Evolutionary conservation across 345 rosid genomes (phyloP).

Genomic region (Hibiscus tridactylites): DNA sequence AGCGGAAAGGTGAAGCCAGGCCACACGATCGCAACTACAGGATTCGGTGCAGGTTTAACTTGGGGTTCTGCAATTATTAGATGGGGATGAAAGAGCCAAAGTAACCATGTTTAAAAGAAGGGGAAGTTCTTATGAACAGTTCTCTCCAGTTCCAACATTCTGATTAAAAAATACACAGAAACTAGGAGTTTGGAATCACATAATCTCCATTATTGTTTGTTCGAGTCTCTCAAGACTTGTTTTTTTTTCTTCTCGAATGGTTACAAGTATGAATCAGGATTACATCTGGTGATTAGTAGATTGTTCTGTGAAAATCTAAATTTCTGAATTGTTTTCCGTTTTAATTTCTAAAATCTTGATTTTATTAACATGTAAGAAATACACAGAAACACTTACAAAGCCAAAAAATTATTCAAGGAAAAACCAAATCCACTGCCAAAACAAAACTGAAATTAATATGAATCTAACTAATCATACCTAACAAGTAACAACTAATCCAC

Average conservation of each 20-base stretch:
- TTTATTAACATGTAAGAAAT: no score
- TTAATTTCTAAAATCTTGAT: no score
- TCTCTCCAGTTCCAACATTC: slow-evolving; percentile 5
- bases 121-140: slow-evolving; percentile 7
- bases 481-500: no score
- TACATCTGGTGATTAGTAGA: no score
- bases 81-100: slow-evolving; percentile 51
- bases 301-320: no score
- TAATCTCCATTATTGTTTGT: slow-evolving; percentile 12
- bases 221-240: background rate
- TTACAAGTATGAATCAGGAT: background rate
- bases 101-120: background rate
- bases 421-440: no score
- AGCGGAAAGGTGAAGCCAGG: slow-evolving; percentile 83
- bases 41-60: slow-evolving; percentile 94
- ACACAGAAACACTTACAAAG: no score
- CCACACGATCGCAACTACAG: slow-evolving; percentile 77
- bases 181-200: slow-evolving; percentile 4
- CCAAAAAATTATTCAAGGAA: no score
- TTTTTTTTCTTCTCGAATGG: background rate
- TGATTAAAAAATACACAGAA: background rate
- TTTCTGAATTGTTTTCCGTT: no score
- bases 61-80: slow-evolving; percentile 90
- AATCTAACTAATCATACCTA: no score
- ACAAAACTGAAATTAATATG: no score